These are phyloP conservation scores for Kalmanozyma brasiliensis DNA, from an alignment of 1,284 basidiomycete genomes.

Conservation along the genomic window DNA sequence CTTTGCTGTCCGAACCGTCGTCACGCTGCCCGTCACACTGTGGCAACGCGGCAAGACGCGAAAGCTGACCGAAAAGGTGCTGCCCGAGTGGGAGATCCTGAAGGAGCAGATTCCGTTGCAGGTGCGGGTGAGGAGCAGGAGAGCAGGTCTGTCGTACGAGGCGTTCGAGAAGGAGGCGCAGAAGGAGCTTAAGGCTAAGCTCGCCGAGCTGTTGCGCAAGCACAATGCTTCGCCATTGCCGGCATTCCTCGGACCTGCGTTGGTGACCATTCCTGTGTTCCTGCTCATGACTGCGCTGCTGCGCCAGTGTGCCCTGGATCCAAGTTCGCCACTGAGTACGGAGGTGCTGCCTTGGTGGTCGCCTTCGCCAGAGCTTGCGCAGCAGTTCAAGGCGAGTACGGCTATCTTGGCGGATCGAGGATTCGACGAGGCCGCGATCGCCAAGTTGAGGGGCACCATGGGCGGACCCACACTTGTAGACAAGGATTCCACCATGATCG, in stretches of 20 bases:
- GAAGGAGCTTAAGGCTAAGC: constrained; percentile 55
- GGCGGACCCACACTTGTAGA: constrained; percentile 61
- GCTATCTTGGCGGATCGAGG: constrained; percentile 60
- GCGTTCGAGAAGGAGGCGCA: constrained; percentile 69
- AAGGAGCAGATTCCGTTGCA: constrained; percentile 69
- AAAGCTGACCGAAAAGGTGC: constrained; percentile 76
- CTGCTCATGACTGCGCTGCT: constrained; percentile 56
- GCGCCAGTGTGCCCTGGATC: constrained; percentile 50
- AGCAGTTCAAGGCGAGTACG: constrained; percentile 49
- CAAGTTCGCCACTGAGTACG: constrained; percentile 36
- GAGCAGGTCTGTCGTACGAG: constrained; percentile 73
- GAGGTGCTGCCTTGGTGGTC: constrained; percentile 65
- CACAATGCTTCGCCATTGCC: constrained; percentile 58
- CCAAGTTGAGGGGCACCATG: constrained; percentile 49
- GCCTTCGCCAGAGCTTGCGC: constrained; percentile 52
- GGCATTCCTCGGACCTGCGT: constrained; percentile 54
- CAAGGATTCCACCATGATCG: constrained; percentile 57
- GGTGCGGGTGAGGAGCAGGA: constrained; percentile 72
- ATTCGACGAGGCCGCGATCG: constrained; percentile 47
- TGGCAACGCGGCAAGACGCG: constrained; percentile 80
- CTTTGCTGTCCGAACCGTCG: constrained; percentile 74
- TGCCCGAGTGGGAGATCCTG: constrained; percentile 75
- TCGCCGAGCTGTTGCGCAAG: constrained; percentile 45
- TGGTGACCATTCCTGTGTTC: constrained; percentile 60
- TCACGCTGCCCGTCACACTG: constrained; percentile 80